A percentile compares a stretch with the other conserved stretches of the same genome.
Conservation (phyloP, 192 early-diverging fungal genomes). For the Bifiguratus adelaidae region DNA sequence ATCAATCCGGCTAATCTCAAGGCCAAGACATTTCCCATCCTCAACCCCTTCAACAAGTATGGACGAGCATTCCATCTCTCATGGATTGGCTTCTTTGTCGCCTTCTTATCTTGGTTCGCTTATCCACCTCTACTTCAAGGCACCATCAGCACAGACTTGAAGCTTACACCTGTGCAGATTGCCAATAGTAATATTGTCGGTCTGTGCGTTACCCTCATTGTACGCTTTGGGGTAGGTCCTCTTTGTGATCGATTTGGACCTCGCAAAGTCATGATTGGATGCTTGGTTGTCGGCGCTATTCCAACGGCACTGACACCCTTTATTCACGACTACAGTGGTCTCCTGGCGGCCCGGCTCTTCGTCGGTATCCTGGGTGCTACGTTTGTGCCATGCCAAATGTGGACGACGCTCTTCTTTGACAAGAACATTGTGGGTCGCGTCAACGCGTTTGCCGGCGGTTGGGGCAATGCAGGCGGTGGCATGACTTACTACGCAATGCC, state of each 20-base stretch:
- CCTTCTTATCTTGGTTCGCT: conserved; percentile 49
- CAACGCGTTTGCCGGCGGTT: conserved; percentile 57
- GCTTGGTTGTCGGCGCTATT: conserved; percentile 43
- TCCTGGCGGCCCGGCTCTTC: conserved; percentile 38
- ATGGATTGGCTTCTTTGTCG: conserved; percentile 29
- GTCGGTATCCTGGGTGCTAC: conserved; percentile 50
- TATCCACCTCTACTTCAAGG: conserved; percentile 40
- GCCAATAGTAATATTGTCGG: conserved; percentile 32
- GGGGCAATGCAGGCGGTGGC: conserved; percentile 62
- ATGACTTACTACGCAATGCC: conserved; percentile 52
- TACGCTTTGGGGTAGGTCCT: conserved; percentile 23
- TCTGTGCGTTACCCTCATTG: conserved; percentile 2
- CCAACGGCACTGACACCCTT: conserved; percentile 35
- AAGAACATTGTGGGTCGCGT: conserved; percentile 47
- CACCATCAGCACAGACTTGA: conserved; percentile 43
- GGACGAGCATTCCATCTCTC: conserved; percentile 14
- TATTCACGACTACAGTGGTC: conserved; percentile 23
- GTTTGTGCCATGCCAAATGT: conserved; percentile 65
- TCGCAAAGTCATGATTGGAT: conserved; percentile 32
- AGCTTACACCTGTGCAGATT: conserved; percentile 26
- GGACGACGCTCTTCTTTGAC: conserved; percentile 51
- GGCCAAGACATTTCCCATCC: conserved; percentile 19
- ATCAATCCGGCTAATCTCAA: conserved; percentile 17
- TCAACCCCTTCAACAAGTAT: conserved; percentile 5
- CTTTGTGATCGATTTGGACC: conserved; percentile 33